Evolutionary conservation across 805 yeast genomes (phyloP).

Genomic region (Kuraishia hungarica): DNA sequence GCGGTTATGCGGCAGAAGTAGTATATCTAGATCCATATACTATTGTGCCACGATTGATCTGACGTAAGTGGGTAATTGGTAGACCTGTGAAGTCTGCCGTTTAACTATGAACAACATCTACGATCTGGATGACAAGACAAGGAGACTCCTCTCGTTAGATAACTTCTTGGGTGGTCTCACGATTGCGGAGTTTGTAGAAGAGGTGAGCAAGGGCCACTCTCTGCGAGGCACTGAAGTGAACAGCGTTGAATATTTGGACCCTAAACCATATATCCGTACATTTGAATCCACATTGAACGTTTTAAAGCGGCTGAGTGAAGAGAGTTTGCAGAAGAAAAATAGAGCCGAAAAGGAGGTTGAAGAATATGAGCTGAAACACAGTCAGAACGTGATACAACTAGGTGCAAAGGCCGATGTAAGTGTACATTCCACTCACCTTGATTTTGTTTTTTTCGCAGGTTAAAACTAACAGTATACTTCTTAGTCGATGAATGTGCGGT

Average conservation of each 20-base stretch:
- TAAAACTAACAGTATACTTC: conserved; percentile 14
- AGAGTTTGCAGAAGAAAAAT: conserved; percentile 41
- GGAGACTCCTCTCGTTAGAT: conserved; percentile 45
- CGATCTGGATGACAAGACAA: conserved; percentile 44
- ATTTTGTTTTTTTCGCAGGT: background rate
- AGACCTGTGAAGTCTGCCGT: too few species aligned
- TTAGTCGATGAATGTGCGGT: conserved; percentile 34
- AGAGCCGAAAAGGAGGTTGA: conserved; percentile 50
- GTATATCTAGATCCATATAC: background rate
- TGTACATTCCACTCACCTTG: background rate
- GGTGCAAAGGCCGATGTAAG: conserved; percentile 25
- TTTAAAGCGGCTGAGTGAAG: conserved; percentile 50
- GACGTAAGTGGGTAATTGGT: background rate
- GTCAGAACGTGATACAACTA: conserved; percentile 45
- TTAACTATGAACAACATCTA: background rate
- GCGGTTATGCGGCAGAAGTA: background rate
- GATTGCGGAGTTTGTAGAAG: conserved; percentile 75
- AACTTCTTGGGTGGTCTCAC: conserved; percentile 62
- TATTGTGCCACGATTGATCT: background rate
- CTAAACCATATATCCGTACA: conserved; percentile 90
- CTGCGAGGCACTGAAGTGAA: conserved; percentile 41
- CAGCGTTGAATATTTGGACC: conserved; percentile 58
- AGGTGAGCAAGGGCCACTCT: conserved; percentile 61
- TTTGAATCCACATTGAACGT: conserved; percentile 81
- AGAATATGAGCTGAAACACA: conserved; percentile 56